Evolutionary conservation across 2,329 filamentous ascomycete species (phyloP).

Genomic region (Bertia moriformis): DNA sequence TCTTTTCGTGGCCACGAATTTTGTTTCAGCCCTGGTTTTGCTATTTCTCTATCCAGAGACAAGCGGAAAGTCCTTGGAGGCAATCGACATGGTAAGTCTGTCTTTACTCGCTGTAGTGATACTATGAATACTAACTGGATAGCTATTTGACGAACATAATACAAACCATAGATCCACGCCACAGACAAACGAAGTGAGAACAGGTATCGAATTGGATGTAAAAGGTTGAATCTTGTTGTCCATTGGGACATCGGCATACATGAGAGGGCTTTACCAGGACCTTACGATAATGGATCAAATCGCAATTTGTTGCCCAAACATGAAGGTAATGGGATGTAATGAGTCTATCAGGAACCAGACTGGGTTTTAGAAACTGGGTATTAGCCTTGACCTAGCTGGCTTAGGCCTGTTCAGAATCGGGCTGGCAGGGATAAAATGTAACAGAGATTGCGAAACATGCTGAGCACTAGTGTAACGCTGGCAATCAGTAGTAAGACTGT

Average conservation of each 20-base stretch:
- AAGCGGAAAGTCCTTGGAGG: constrained; percentile 14
- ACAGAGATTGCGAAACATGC: no score
- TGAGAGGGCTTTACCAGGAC: no score
- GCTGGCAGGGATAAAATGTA: no score
- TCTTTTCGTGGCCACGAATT: constrained; percentile 9
- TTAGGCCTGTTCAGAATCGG: no score
- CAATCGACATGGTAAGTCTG: constrained; percentile 20
- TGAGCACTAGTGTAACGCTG: no score
- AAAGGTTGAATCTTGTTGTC: neutral
- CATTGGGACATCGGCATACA: neutral
- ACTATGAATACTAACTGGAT: neutral
- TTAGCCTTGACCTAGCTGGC: no score
- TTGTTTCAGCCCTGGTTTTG: constrained; percentile 10
- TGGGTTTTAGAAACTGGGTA: no score
- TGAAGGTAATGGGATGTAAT: neutral
- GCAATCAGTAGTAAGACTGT: no score
- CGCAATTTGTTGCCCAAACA: neutral
- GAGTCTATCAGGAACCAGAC: no score
- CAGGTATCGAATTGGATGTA: neutral
- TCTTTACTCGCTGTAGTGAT: constrained; percentile 8
- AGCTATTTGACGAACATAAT: no score
- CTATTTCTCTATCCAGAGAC: constrained; percentile 15
- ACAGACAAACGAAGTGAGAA: neutral
- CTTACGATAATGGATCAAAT: neutral
- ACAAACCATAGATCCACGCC: no score